Base-by-base conservation (phyloP, 2,329 filamentous ascomycete species). In the Alternaria viburni region DNA sequence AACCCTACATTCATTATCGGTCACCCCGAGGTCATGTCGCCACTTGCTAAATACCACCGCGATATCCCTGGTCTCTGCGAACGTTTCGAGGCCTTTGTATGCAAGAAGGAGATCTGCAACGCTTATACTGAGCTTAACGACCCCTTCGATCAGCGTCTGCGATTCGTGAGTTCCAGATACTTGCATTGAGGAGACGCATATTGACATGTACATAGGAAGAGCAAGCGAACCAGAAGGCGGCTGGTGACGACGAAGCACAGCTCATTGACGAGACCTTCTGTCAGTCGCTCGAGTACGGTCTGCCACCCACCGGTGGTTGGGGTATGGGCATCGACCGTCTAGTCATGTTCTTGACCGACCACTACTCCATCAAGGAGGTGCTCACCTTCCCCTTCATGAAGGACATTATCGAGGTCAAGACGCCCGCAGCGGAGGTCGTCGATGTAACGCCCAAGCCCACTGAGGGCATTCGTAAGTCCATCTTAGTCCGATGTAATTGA, bases 111-210 rank as follows among this genome's bases (percentile, higher is more conserved):
- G 80, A 97, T 98, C 71, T 91, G 91, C 76, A 98, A 99, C 78
- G 94, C 94, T 6, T 96, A 97, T 84, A 98, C 95, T 43, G 96
- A 99, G 88, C 90, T 99, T 87, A 96, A 97, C 86, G 93, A 97
- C 76, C 93, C 95, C 60, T 95, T 97, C 75, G 94, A 97, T 81
- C 96, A 99, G 85, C 89, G 96, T 66, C 83, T 73, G 57, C 66
- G 74, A 96, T 79, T 79, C 54, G 93, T 97, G 81, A 61, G 68
- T 63, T 23, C 15, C 11, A 12, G 13, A 2, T n/a, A 52, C 10
- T 15, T 52, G 36, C 49, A 17, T 30, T 45, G 43, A 15, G n/a
- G n/a, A 23, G 15, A 52, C 41, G n/a, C 12, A 25, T 57, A 51
- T 57, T 70, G 60, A 70, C 46, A 41, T 11, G 11, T 19, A 10